These are phyloP conservation scores for Zygoascus biomembranicola DNA, from an alignment of 805 yeast genomes.

Conservation along the genomic window DNA sequence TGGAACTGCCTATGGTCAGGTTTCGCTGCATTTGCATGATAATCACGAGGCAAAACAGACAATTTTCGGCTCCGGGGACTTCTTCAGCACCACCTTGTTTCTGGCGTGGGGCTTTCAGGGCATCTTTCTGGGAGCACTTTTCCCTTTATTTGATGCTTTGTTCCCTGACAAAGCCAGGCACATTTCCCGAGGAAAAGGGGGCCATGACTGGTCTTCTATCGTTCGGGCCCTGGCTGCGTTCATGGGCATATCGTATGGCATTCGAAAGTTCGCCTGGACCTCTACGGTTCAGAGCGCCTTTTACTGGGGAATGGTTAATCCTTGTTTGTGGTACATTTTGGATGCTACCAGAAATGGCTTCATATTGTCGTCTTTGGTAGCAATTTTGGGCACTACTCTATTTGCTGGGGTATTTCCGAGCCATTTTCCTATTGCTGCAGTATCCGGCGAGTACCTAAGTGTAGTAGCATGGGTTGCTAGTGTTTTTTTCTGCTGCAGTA, in stretches of 20 bases:
- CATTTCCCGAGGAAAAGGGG: conserved; percentile 15
- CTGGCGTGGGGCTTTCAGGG: conserved; percentile 25
- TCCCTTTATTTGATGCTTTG: conserved; percentile 23
- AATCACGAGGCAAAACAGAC: conserved; percentile 13
- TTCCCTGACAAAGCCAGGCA: conserved; percentile 14
- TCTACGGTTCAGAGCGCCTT: conserved; percentile 30
- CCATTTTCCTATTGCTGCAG: conserved; percentile 14
- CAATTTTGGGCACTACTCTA: conserved; percentile 25
- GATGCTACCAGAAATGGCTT: conserved; percentile 33
- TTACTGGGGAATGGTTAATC: conserved; percentile 31
- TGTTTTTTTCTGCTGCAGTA: conserved; percentile 28
- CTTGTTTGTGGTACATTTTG: conserved; percentile 32
- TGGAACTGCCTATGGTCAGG: conserved; percentile 26
- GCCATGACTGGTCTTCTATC: conserved; percentile 28
- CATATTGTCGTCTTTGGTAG: conserved; percentile 23
- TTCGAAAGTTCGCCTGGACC: conserved; percentile 30
- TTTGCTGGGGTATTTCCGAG: conserved; percentile 20
- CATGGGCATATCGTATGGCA: conserved; percentile 32
- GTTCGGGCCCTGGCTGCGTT: conserved; percentile 33
- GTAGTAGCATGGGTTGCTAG: conserved; percentile 25
- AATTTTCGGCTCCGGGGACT: not conserved
- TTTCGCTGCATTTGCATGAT: conserved; percentile 24
- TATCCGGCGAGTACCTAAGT: conserved; percentile 21
- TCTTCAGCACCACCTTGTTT: conserved; percentile 18
- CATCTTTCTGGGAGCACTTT: conserved; percentile 21